Base-by-base conservation (phyloP, 306 rosid genomes). In the Vicia faba region DNA sequence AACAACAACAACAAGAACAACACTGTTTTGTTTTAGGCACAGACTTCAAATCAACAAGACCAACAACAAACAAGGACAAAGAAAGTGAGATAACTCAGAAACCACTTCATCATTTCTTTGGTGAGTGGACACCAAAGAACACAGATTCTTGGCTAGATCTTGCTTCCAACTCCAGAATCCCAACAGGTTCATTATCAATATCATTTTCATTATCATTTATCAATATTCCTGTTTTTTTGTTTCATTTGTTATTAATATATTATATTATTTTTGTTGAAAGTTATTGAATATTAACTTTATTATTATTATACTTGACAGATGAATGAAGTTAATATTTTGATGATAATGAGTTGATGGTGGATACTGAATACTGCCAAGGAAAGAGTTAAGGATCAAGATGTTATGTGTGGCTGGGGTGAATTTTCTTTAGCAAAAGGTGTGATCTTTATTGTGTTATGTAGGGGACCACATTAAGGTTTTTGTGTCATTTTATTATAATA, bases 121-220 rank as follows among this genome's bases (percentile, higher is more conserved):
- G 86, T 11, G 99, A 90, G 44, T 95, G 99, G 91, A 84, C 96
- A 53, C 81, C 87, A 62, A 95, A 95, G 86, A 82, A 77, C 86
- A 71, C 97, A 14, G 96, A 90, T 64, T 85, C 96, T 54, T 95
- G 97, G 99, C 95, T 95, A 54, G 99, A 95, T 82, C 96, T 95
- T 80, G 88, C 99, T 61, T 81, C 97, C 81, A 86, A 82, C 85
- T 86, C 96, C 72, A 88, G 85, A 74, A 79, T 83, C 57, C 86
- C 73, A 31, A 43, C 74, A 56, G 89, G 91, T 81, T 20, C 7
- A 36, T 39, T 61, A 15, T 15, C 53, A 8, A 8, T 46, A 18
- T 48, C 54, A 51, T 51, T 51, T 4, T 51, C 31, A 51, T 51
- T 51, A 25, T 51, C 31, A 51, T 20, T 51, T 10, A 48, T 18